Evolutionary conservation across 345 rosid genomes (phyloP), one percentile per base, ranked within the genome.

Genomic region (Pistacia vera): DNA sequence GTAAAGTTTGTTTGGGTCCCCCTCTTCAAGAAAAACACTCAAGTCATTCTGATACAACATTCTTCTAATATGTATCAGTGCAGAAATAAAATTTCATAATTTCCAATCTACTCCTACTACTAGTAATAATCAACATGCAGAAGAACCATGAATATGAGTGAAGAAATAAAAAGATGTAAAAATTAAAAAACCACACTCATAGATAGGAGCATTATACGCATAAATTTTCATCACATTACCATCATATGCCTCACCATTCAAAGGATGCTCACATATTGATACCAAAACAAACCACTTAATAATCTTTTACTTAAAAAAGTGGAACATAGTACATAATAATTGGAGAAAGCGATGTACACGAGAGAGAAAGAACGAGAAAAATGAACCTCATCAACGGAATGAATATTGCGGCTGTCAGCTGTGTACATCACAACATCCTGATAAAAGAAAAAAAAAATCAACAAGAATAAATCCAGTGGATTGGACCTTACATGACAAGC

Each of bases 381-480:
- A 2, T 62, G 46, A 78, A 94, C 98, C 98, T 96, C 98, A 74
- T 96, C 95, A 36, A 96, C 98, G 0, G 93, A 91, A 83, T 93
- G 97, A 76, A 88, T 79, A 71, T 93, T 96, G 74, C 86, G 80
- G 83, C 85, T 84, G 84, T 96, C 99, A 74, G 97, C 97, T 63
- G 97, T 96, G 88, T 93, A 96, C 57, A 96, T 85, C n/a, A 86
- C 83, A 67, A 85, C 92, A 88, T 90, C 97, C 98, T 93, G 86
- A 48, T 68, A 70, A 49, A 77, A 17, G 74, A 71, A 49, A 17
- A 76, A 76, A 71, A 49, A 73, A 68, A 16, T 63, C 66, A 76
- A 63, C 17, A 36, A 56, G 22, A 9, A 60, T 14, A 25, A 25
- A 64, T 76, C 18, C 60, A 51, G 64, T 9, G 28, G 57, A 18